These are phyloP conservation scores for Ploettnerulaceae sp. DNA, from an alignment of 2,329 filamentous ascomycete species.

Conservation along the genomic window DNA sequence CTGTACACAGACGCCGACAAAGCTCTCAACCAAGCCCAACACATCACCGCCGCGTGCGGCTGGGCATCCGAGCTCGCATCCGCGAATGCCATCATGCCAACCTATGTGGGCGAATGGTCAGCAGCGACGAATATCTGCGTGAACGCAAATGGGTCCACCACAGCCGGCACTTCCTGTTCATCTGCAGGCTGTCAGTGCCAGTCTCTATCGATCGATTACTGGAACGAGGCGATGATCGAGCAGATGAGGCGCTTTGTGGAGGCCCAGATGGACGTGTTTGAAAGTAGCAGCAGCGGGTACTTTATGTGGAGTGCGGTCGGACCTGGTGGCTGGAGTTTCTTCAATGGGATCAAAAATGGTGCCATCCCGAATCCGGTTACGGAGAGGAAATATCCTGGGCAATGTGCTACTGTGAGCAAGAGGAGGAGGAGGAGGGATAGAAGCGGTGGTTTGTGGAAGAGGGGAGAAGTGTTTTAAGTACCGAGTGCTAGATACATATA, in stretches of 20 bases:
- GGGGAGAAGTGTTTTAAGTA: not conserved
- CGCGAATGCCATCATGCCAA: slow-evolving; percentile 32
- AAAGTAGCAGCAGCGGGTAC: slow-evolving; percentile 35
- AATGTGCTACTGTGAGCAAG: slow-evolving; percentile 20
- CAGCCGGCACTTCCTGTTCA: slow-evolving; percentile 33
- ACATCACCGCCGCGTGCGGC: slow-evolving; percentile 39
- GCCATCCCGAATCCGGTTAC: slow-evolving; percentile 35
- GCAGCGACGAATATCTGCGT: slow-evolving; percentile 38
- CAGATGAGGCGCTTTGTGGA: slow-evolving; percentile 38
- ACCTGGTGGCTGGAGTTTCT: slow-evolving; percentile 37
- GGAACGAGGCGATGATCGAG: slow-evolving; percentile 34
- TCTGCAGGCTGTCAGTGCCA: slow-evolving; percentile 37
- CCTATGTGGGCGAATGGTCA: slow-evolving; percentile 40
- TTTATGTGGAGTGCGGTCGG: slow-evolving; percentile 40
- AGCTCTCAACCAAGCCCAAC: slow-evolving; percentile 34
- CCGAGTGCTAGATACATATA: not conserved
- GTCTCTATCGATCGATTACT: slow-evolving; percentile 31
- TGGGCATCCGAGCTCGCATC: slow-evolving; percentile 33
- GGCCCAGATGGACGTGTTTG: slow-evolving; percentile 39
- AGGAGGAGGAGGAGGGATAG: slow-evolving; percentile 12
- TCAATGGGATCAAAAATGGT: slow-evolving; percentile 35
- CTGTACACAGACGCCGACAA: slow-evolving; percentile 35
- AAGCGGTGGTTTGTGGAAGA: not conserved
- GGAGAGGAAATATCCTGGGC: slow-evolving; percentile 19
- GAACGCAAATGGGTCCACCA: slow-evolving; percentile 36